Evolutionary conservation across 208 protist genomes (phyloP).

Genomic region (Acanthamoeba divionensis): DNA sequence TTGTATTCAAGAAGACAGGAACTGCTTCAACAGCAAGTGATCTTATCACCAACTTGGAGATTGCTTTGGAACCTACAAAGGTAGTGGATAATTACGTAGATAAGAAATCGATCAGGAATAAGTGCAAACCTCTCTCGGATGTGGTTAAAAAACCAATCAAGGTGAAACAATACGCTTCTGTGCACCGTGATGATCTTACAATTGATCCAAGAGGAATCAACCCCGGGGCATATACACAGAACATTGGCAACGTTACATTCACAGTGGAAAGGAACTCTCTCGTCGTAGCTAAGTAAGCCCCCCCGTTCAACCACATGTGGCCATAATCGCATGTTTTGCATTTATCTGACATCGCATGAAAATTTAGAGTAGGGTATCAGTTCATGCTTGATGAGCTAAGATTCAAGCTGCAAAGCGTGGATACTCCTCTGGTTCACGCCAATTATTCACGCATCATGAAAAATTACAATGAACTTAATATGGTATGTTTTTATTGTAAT

Average conservation of each 20-base stretch:
- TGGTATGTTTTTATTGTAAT: background rate
- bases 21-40: background rate
- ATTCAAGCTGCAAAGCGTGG: background rate
- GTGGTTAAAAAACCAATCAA: too few species aligned
- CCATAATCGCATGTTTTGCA: too few species aligned
- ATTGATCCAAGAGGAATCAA: too few species aligned
- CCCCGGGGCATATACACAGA: too few species aligned
- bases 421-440: background rate
- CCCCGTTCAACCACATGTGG: background rate
- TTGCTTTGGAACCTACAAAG: background rate
- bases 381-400: constrained; percentile 28
- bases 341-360: too few species aligned
- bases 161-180: too few species aligned
- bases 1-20: background rate
- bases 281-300: too few species aligned
- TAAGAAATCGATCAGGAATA: too few species aligned
- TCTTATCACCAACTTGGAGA: background rate
- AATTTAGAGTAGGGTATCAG: background rate
- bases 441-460: background rate
- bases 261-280: background rate
- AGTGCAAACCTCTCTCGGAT: too few species aligned
- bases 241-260: background rate
- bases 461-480: constrained; percentile 28
- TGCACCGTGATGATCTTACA: too few species aligned
- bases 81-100: background rate